These are phyloP conservation scores for Lagenidium giganteum DNA, from an alignment of 352 stramenopile genomes.

Conservation along the genomic window DNA sequence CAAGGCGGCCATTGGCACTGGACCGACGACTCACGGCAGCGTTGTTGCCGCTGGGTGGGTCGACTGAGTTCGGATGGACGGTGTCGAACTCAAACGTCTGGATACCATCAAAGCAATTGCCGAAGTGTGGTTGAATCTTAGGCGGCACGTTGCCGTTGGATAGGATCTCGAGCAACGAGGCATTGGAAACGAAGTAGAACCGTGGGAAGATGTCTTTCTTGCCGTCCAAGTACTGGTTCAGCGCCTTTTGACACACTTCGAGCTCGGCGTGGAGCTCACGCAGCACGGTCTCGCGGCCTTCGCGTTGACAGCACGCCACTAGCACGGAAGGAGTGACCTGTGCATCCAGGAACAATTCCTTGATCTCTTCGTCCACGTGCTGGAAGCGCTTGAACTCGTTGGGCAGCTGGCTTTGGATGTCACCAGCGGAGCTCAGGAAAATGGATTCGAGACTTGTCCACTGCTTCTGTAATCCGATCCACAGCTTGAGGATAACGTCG, in stretches of 20 bases:
- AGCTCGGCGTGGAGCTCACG: constrained; percentile 79
- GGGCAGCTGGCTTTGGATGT: constrained; percentile 89
- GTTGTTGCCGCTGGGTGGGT: neutral
- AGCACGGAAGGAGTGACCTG: constrained; percentile 55
- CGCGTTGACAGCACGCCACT: constrained; percentile 41
- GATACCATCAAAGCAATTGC: constrained; percentile 87
- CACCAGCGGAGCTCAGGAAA: constrained; percentile 82
- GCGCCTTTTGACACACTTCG: constrained; percentile 91
- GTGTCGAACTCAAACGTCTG: constrained; percentile 52
- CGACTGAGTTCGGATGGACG: constrained; percentile 14
- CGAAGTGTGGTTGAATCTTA: constrained; percentile 82
- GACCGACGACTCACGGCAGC: constrained; percentile 23
- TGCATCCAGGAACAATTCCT: constrained; percentile 44
- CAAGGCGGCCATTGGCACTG: constrained; percentile 21
- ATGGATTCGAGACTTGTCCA: constrained; percentile 92
- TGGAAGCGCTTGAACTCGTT: constrained; percentile 85
- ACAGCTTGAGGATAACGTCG: constrained; percentile 89
- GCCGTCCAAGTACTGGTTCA: constrained; percentile 93
- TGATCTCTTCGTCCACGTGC: constrained; percentile 77
- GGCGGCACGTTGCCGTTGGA: constrained; percentile 86
- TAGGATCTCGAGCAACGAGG: constrained; percentile 91
- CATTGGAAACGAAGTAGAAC: constrained; percentile 95
- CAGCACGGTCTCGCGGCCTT: constrained; percentile 67
- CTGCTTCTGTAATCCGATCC: constrained; percentile 79
- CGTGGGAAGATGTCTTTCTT: constrained; percentile 94